A percentile compares a stretch with the other conserved stretches of the same genome.
Evolutionary conservation across 768 basidiomycete genomes (phyloP).

Genomic region (Rhizopogon salebrosus): DNA sequence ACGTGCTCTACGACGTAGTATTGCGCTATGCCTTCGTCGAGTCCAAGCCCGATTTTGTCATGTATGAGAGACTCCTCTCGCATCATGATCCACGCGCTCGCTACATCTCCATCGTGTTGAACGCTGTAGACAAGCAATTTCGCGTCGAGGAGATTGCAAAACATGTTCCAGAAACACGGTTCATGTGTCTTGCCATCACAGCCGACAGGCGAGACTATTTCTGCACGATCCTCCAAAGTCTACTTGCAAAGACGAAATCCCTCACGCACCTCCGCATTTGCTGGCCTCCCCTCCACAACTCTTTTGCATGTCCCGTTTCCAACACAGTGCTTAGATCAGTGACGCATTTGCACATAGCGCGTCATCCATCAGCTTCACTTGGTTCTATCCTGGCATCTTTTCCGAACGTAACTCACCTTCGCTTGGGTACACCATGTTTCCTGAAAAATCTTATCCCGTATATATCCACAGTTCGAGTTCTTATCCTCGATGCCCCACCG

Average conservation of each 20-base stretch:
- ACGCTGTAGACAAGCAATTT: not conserved
- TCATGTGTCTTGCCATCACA: not conserved
- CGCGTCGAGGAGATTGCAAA: not conserved
- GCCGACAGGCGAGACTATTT: slow-evolving; percentile 1
- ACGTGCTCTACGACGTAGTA: slow-evolving; percentile 1
- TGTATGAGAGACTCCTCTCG: not conserved
- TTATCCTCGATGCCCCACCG: slow-evolving; percentile 6
- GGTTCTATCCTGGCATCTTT: slow-evolving; percentile 5
- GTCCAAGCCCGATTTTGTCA: not conserved
- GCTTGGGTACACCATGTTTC: slow-evolving; percentile 4
- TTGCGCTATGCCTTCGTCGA: slow-evolving; percentile 2
- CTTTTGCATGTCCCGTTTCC: not conserved
- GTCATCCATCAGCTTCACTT: slow-evolving; percentile 2
- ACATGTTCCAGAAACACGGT: not conserved
- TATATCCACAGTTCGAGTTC: not conserved
- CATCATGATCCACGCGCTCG: not conserved
- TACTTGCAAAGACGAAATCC: not conserved
- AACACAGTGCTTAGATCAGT: not conserved
- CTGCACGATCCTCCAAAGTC: not conserved
- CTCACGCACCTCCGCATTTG: slow-evolving; percentile 4
- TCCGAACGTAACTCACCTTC: slow-evolving; percentile 3
- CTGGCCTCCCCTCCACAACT: slow-evolving; percentile 1
- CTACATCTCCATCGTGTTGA: not conserved
- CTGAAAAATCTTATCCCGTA: slow-evolving; percentile 4
- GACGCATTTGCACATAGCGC: slow-evolving; percentile 3